Evolutionary conservation across 2,329 filamentous ascomycete genomes (phyloP).

Genomic region (Colletotrichum higginsianum): DNA sequence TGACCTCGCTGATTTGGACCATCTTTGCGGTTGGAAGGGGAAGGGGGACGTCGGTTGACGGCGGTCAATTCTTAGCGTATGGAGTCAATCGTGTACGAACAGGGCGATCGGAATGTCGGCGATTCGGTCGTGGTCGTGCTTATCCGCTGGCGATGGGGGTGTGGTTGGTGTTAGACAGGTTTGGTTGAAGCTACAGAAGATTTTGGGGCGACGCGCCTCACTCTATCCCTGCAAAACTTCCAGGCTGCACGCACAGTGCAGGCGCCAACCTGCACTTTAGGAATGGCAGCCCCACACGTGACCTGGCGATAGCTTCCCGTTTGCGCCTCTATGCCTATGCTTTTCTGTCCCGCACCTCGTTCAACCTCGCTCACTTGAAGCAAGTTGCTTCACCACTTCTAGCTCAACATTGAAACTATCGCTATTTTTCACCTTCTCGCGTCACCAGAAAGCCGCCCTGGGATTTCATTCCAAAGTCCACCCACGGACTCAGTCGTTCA

Average conservation of each 20-base stretch:
- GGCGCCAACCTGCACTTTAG: constrained; percentile 33
- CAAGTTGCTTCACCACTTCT: no score
- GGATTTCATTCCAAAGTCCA: background rate
- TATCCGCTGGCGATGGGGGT: constrained; percentile 9
- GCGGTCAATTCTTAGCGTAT: constrained; percentile 37
- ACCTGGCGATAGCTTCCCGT: constrained; percentile 36
- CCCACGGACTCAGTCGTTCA: background rate
- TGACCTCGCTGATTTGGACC: constrained; percentile 95
- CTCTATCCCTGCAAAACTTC: constrained; percentile 40
- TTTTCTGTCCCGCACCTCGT: background rate
- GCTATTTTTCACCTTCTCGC: background rate
- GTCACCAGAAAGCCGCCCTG: background rate
- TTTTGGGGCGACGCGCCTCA: constrained; percentile 43
- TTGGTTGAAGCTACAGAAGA: constrained; percentile 43
- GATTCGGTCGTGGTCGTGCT: constrained; percentile 21
- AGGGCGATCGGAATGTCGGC: background rate
- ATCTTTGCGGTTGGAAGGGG: constrained; percentile 63
- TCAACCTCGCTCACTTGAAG: constrained; percentile 9
- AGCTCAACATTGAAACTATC: background rate
- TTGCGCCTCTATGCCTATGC: background rate
- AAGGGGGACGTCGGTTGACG: constrained; percentile 35
- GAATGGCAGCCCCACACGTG: constrained; percentile 40
- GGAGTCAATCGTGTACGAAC: constrained; percentile 15
- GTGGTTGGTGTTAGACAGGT: constrained; percentile 32
- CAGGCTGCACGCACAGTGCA: constrained; percentile 39